Base-by-base conservation (phyloP, 805 yeast genomes). In the Lipomyces sp. region DNA sequence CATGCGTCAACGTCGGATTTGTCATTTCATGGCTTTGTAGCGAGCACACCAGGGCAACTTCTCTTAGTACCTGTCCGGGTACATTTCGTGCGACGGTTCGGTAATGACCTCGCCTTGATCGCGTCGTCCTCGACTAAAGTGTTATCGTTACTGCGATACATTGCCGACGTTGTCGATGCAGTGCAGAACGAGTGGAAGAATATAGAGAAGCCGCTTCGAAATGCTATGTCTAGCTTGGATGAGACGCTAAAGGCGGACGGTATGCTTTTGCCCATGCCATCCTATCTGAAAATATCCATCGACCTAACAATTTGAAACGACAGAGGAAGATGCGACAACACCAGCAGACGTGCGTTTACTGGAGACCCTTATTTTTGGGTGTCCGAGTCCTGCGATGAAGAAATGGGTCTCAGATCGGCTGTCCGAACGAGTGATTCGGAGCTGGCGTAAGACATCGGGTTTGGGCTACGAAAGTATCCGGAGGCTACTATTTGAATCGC, bases 71-170 rank as follows among this genome's bases (percentile, higher is more conserved):
- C 45, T 4, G 16, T 51, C 29, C 45, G 58, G 1, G 48, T 57
- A 14, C 58, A 57, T 39, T 57, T 58, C 35, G 42, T 58, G 7
- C 47, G 58, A 10, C 46, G 61, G 19, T 58, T 58, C 33, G 58
- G 61, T 23, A 28, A 43, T 11, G 60, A 57, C 31, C 38, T 58
- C 18, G 41, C 41, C 5, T 45, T 42, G 6, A 40, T 58, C 19
- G 34, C 61, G 14, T 32, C 51, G 16, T 28, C 61, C 2, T 58
- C 57, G 10, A 45, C 59, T 7, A 45, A 43, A 4, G 26, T 60
- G 14, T 44, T 43, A 26, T 44, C 49, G 7, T 23, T 60, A 21
- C 10, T 51, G 19, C 39, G 21, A 10, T 60, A 60, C 39, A 37
- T 51, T 19, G 26, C 29, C 13, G 63, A 54, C 23, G 48, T 35